Percentiles rank a stretch among this genome's conserved stretches.
phyloP scores from a whole-genome alignment of 306 rosid species.

The Aeschynomene evenia region DNA sequence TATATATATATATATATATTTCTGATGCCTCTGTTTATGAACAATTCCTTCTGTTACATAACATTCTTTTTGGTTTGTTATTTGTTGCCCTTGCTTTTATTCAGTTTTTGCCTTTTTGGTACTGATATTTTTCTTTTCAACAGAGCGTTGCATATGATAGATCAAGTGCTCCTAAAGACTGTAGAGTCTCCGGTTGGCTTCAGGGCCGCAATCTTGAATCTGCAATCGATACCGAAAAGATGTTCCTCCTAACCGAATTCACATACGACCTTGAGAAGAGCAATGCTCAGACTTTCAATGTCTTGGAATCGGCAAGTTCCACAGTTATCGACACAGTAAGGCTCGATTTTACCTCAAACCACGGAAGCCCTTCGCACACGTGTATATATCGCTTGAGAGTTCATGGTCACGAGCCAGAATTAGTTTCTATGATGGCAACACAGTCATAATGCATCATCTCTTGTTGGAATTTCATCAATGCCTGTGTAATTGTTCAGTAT shows the following conservation, averaged over 20 bases:
- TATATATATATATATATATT: neutral
- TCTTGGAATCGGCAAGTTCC: constrained; percentile 43
- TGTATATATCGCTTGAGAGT: constrained; percentile 93
- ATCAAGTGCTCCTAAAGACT: constrained; percentile 86
- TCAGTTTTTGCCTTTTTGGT: neutral
- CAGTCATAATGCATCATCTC: constrained; percentile 33
- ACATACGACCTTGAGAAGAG: constrained; percentile 85
- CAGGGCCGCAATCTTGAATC: constrained; percentile 41
- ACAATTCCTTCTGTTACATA: neutral
- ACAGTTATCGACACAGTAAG: constrained; percentile 62
- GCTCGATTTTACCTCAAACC: constrained; percentile 85
- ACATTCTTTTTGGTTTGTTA: neutral
- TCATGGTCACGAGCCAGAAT: constrained; percentile 73
- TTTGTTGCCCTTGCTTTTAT: neutral
- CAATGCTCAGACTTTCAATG: constrained; percentile 85
- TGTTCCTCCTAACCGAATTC: constrained; percentile 59
- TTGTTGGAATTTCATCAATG: constrained; percentile 17
- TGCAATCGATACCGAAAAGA: constrained; percentile 42
- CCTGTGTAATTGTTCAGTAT: constrained; percentile 32
- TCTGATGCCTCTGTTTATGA: neutral
- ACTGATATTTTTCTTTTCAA: constrained; percentile 24
- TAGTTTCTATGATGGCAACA: constrained; percentile 61
- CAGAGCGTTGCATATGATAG: constrained; percentile 93
- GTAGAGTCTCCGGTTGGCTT: constrained; percentile 92
- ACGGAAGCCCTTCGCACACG: constrained; percentile 86